Base-by-base conservation (phyloP, 2,329 filamentous ascomycete genomes). In the Drechslera avenae region DNA sequence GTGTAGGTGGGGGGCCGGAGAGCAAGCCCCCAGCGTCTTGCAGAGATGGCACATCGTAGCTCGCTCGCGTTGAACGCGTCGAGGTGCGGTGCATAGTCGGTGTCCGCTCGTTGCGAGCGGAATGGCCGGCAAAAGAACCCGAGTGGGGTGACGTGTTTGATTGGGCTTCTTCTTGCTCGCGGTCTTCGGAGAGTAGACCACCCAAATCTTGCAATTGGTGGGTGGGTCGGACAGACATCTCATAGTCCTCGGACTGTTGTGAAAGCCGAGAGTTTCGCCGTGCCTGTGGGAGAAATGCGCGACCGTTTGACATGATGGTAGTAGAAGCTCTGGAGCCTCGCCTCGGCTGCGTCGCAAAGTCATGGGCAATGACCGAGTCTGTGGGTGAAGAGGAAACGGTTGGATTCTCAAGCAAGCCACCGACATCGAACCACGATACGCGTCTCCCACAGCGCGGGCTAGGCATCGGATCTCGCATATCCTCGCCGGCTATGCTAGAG, bases 381-480 rank as follows among this genome's bases (percentile, higher is more conserved):
- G 64, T 72, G 17, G 67, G 70, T 7, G 70, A 72, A 6, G 66
- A 63, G 4, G 59, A 52, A 19, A 57, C 50, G 18, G 61, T 44
- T 31, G 62, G 43, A 14, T 79, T 79, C 4, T 87, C 84, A 0
- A 95, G 76, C 0, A 96, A 75, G 0, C 89, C 90, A 17, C 91
- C 91, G 1, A 91, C 87, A 60, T 96, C 92, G 63, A 93, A 91
- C 71, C 96, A 93, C 0, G 89, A 90, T 4, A 94, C 84, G 39
- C 82, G 78, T 4, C 83, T 80, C 10, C 58, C 61, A 37, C 52
- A 56, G 19, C 59, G 69, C 44, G 71, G 75, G 52, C 70, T 72
- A 37, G 76, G 67, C 36, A 73, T 67, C 18, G 74, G 64, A 34
- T 74, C 67, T 43, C 72, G 68, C 14, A 61, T 54, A 9, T 67